phyloP scores from a whole-genome alignment of 148 eudicot genomes.

The Fallopia convolvulus region DNA sequence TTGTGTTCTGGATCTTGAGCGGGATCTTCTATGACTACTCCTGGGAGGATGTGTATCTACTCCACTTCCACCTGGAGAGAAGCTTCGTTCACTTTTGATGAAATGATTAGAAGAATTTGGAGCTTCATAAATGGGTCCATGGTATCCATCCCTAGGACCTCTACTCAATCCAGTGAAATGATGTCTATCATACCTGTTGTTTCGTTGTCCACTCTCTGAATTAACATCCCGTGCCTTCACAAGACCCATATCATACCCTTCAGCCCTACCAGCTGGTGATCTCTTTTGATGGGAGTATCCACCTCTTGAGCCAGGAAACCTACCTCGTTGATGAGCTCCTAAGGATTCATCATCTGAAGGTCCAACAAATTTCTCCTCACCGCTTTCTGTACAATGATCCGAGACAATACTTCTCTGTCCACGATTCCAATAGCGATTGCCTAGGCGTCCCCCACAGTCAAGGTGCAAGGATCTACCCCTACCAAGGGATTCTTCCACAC shows the following conservation, averaged over 20 bases:
- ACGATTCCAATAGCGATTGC: constrained; percentile 18
- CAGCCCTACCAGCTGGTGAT: constrained; percentile 35
- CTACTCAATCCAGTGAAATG: constrained; percentile 26
- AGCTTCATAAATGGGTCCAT: constrained; percentile 26
- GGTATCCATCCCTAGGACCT: constrained; percentile 38
- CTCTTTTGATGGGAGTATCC: constrained; percentile 28
- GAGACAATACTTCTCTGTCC: constrained; percentile 21
- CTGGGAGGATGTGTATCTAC: constrained; percentile 10
- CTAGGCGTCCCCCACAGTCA: constrained; percentile 21
- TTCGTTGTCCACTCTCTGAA: constrained; percentile 21
- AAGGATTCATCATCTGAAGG: constrained; percentile 18
- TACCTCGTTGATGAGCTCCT: constrained; percentile 22
- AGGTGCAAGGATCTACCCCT: constrained; percentile 24
- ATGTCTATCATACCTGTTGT: constrained; percentile 23
- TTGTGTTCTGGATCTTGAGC: constrained; percentile 28
- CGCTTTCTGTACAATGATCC: constrained; percentile 25
- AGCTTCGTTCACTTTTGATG: constrained; percentile 34
- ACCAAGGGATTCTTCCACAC: constrained; percentile 26
- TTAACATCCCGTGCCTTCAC: constrained; percentile 21
- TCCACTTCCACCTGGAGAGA: constrained; percentile 38
- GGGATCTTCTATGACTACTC: constrained; percentile 16
- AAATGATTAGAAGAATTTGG: constrained; percentile 24
- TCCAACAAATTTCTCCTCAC: constrained; percentile 16
- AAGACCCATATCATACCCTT: constrained; percentile 23
- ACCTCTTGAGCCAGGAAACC: constrained; percentile 26